These are phyloP conservation scores for Phaeotremella skinneri DNA, from an alignment of 768 basidiomycete genomes.

Conservation along the genomic window DNA sequence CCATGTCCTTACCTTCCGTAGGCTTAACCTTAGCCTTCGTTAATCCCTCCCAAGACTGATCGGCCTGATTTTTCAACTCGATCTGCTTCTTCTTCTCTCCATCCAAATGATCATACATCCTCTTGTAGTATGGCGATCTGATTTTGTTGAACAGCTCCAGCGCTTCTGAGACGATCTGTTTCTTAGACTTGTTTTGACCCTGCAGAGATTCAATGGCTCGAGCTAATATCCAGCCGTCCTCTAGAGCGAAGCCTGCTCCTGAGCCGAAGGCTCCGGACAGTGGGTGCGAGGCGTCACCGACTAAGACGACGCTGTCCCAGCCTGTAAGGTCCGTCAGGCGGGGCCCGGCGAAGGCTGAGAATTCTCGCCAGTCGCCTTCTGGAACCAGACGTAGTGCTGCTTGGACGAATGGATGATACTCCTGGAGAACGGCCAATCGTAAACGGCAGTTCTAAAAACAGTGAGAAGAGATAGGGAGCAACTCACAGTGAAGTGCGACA, in stretches of 20 bases:
- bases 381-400: slow-evolving; percentile 7
- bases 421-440: background rate
- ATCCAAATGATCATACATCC: slow-evolving; percentile 4
- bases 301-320: slow-evolving; percentile 19
- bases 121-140: slow-evolving; percentile 30
- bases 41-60: background rate
- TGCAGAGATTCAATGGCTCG: slow-evolving; percentile 9
- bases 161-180: slow-evolving; percentile 10
- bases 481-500: slow-evolving; percentile 8
- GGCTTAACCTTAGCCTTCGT: slow-evolving; percentile 1
- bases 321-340: slow-evolving; percentile 22
- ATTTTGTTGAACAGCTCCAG: slow-evolving; percentile 21
- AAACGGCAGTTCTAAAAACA: background rate
- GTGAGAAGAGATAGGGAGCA: background rate
- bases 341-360: slow-evolving; percentile 34
- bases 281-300: slow-evolving; percentile 40
- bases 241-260: slow-evolving; percentile 38
- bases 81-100: background rate
- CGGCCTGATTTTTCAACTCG: background rate
- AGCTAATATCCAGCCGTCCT: slow-evolving; percentile 32
- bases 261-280: slow-evolving; percentile 37
- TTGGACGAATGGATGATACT: slow-evolving; percentile 7
- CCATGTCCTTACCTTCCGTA: background rate
- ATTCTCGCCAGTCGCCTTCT: slow-evolving; percentile 32
- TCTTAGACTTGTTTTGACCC: background rate